Percentiles rank a stretch among this genome's conserved stretches.
Conservation (phyloP, 108 stramenopile genomes). For the Nitzschia sp. region DNA sequence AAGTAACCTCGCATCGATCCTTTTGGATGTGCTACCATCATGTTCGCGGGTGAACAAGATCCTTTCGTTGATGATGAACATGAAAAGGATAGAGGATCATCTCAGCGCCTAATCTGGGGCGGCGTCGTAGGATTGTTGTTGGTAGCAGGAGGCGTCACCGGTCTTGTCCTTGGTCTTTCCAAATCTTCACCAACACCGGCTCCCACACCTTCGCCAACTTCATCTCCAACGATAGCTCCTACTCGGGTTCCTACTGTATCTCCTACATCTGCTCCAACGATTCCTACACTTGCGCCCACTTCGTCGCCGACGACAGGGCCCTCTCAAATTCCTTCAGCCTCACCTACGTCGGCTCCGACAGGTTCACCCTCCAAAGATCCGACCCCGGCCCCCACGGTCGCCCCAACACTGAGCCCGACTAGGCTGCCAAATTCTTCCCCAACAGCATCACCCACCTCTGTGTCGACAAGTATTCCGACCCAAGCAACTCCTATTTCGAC, state of each 20-base stretch:
- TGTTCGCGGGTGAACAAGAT: too few relatives aligned
- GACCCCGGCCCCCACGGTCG: background rate
- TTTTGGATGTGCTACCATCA: too few relatives aligned
- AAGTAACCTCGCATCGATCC: too few relatives aligned
- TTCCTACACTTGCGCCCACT: background rate
- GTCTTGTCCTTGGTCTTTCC: background rate
- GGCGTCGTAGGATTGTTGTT: background rate
- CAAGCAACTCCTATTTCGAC: background rate
- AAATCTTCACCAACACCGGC: conserved; percentile 1
- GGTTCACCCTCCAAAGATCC: background rate
- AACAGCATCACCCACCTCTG: background rate
- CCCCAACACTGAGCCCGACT: background rate
- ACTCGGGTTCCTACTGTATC: background rate
- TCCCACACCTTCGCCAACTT: background rate
- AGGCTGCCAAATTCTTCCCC: background rate
- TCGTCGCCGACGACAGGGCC: background rate
- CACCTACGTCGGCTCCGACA: background rate
- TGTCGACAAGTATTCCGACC: background rate
- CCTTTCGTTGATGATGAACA: too few relatives aligned
- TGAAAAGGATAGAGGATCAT: too few relatives aligned
- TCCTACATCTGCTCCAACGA: background rate
- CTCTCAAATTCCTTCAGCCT: background rate
- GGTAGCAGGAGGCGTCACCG: background rate
- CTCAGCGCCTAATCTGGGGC: background rate
- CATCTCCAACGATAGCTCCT: background rate